These are phyloP conservation scores for Pseudonitzschia multistriata DNA, from an alignment of 108 stramenopile species.

Conservation along the genomic window DNA sequence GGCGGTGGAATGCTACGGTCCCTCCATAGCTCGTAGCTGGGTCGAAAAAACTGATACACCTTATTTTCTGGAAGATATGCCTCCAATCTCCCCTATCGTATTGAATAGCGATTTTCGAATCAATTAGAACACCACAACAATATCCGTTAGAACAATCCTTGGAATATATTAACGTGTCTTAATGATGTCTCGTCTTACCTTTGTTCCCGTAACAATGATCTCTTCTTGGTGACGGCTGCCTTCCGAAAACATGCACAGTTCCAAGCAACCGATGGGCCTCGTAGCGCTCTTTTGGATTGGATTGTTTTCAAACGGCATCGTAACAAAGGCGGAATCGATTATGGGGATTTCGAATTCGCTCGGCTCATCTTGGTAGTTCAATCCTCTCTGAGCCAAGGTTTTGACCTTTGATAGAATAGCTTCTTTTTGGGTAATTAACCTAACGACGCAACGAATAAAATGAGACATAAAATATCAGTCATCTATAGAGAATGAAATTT, in stretches of 20 bases:
- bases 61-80: conserved; percentile 88
- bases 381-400: conserved; percentile 60
- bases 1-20: conserved; percentile 78
- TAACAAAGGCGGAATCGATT: conserved; percentile 81
- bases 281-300: conserved; percentile 7
- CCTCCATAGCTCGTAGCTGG: conserved; percentile 50
- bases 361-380: conserved; percentile 65
- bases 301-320: conserved; percentile 54
- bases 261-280: conserved; percentile 67
- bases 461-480: not conserved
- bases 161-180: not conserved
- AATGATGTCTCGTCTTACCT: conserved; percentile 33
- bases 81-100: conserved; percentile 61
- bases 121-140: not conserved
- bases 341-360: conserved; percentile 55
- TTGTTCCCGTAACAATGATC: conserved; percentile 84
- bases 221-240: conserved; percentile 87
- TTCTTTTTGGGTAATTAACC: conserved; percentile 71
- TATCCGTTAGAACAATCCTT: too few species aligned
- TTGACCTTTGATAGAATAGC: conserved; percentile 39
- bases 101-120: not conserved
- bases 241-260: conserved; percentile 84
- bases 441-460: not conserved
- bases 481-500: not conserved
- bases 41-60: conserved; percentile 69